Percentiles rank a stretch among this genome's conserved stretches.
These are phyloP conservation scores for Boeremia lycopersici DNA, from an alignment of 2,329 filamentous ascomycete genomes.

Conservation along the genomic window DNA sequence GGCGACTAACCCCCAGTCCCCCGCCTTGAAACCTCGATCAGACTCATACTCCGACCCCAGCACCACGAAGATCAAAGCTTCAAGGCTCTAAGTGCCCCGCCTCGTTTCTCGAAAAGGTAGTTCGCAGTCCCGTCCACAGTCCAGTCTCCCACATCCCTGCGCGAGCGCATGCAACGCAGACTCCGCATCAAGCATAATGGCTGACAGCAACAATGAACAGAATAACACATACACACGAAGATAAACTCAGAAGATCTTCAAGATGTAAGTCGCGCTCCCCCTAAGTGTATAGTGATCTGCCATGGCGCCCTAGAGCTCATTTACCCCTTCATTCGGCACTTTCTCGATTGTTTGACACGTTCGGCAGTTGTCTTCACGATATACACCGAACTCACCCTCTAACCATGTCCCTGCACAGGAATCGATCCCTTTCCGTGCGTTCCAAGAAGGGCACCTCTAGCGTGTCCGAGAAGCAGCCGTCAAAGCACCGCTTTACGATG, in stretches of 20 bases:
- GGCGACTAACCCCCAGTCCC: constrained; percentile 18
- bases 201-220: constrained; percentile 33
- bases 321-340: not conserved
- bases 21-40: constrained; percentile 25
- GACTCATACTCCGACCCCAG: constrained; percentile 22
- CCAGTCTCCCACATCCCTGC: constrained; percentile 17
- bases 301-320: not conserved
- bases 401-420: constrained; percentile 57
- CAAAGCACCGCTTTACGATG: constrained; percentile 80
- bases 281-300: not conserved
- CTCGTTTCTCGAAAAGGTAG: constrained; percentile 18
- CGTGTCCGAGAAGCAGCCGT: constrained; percentile 50
- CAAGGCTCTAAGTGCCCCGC: constrained; percentile 15
- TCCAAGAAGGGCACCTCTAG: constrained; percentile 61
- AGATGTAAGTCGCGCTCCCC: constrained; percentile 5
- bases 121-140: not conserved
- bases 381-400: constrained; percentile 36
- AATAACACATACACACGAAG: constrained; percentile 16
- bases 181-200: constrained; percentile 15
- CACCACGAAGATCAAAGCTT: constrained; percentile 16
- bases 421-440: constrained; percentile 75
- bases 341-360: not conserved
- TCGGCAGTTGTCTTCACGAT: too few species aligned
- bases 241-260: not conserved
- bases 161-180: constrained; percentile 19